Evolutionary conservation across 176 grass and related monocot species (phyloP), one percentile per base, ranked within the genome.

Genomic region (Carex cristatella): DNA sequence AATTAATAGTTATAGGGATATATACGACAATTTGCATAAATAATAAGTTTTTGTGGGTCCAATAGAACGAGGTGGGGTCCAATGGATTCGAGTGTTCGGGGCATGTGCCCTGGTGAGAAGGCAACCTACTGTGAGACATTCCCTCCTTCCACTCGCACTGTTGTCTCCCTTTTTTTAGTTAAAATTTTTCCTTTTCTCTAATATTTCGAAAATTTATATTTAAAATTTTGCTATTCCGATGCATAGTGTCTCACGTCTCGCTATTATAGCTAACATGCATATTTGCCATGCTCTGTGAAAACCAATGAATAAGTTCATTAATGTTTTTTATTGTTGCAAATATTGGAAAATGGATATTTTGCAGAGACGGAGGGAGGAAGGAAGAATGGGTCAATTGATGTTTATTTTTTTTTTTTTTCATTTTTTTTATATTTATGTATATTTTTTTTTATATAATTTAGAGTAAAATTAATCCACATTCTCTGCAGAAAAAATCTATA

Each of bases 61-160:
- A 18, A 5, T 76, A 69, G 27, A 19, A 51, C 46, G 60, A 19
- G 12, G 35, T 54, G 61, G 88, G 88, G 80, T 38, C 85, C 54
- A 76, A 79, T 5, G 4, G 60, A 40, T 18, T 40, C 15, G 42
- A 80, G 63, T 90, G 89, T 87, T 87, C 6, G 89, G 81, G 40
- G 62, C 74, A 61, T 90, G 85, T 61, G 85, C 85, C 89, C 88
- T 68, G 73, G 64, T 57, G 10, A 72, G 78, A 79, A 40, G 73
- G 84, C 85, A 90, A 87, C n/a, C 65, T 32, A 57, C 73, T 66
- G 55, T 65, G 88, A 73, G 58, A 84, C 83, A 82, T 86, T 80
- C 61, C 65, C 44, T 32, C 60, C 56, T 60, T 51, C 30, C 61
- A 42, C 51, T 69, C 61, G 42, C 81, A 83, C 48, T 72, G 32